Conservation (phyloP, 129 eudicot species). For the Apium graveolens region DNA sequence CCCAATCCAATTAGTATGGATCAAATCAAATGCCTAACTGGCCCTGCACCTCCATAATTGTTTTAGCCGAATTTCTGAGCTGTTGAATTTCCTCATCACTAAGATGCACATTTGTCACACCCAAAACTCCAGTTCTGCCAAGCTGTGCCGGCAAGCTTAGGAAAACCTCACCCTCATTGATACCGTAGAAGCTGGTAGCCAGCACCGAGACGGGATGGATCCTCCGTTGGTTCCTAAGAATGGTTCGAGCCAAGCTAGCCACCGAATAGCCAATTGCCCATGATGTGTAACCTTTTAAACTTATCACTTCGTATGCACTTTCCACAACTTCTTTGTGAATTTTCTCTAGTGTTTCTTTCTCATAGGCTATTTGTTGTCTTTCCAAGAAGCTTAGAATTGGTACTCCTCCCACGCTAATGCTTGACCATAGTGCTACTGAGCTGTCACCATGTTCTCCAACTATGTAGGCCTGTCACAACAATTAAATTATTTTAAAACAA, state of each 20-base stretch:
- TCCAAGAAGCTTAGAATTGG: slow-evolving; percentile 72
- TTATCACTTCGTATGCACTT: slow-evolving; percentile 83
- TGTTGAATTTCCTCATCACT: slow-evolving; percentile 50
- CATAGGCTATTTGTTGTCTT: slow-evolving; percentile 56
- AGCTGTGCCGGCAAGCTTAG: slow-evolving; percentile 87
- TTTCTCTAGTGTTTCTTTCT: slow-evolving; percentile 56
- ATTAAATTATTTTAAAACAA: too few relatives aligned
- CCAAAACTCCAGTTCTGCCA: slow-evolving; percentile 77
- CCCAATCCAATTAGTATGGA: not conserved
- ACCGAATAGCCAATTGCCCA: slow-evolving; percentile 98
- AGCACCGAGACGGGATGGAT: slow-evolving; percentile 89
- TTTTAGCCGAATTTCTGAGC: slow-evolving; percentile 55
- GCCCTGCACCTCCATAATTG: slow-evolving; percentile 69
- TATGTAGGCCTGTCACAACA: slow-evolving; percentile 89
- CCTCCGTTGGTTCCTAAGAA: slow-evolving; percentile 68
- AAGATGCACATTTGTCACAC: slow-evolving; percentile 74
- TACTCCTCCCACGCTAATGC: slow-evolving; percentile 92
- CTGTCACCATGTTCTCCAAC: slow-evolving; percentile 95
- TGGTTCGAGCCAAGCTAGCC: slow-evolving; percentile 68
- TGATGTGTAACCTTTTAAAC: slow-evolving; percentile 85
- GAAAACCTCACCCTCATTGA: slow-evolving; percentile 59
- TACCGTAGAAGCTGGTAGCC: slow-evolving; percentile 72
- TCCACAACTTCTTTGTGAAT: slow-evolving; percentile 76
- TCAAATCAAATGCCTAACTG: slow-evolving; percentile 49
- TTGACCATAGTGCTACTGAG: slow-evolving; percentile 96